Percentiles rank a stretch among this genome's conserved stretches.
Evolutionary conservation across 305 asterid genomes (phyloP).

Genomic region (Ilex paraguariensis): DNA sequence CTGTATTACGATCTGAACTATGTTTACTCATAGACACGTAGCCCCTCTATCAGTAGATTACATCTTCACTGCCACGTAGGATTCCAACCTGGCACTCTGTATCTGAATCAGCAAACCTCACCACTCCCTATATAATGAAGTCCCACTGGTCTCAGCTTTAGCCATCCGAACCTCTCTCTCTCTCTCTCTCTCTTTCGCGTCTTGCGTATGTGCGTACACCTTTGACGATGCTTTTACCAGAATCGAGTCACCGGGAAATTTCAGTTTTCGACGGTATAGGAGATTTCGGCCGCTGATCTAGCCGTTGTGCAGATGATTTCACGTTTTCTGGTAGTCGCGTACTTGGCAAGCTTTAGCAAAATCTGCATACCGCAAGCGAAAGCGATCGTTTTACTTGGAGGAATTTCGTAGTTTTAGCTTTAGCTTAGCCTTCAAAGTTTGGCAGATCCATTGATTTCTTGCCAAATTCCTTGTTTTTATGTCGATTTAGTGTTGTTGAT

Average conservation of each 20-base stretch:
- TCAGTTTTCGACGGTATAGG: slow-evolving; percentile 29
- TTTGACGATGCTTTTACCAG: neutral
- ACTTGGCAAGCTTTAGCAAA: too few relatives aligned
- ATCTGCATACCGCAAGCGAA: slow-evolving; percentile 34
- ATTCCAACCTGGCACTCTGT: slow-evolving; percentile 21
- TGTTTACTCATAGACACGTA: slow-evolving; percentile 46
- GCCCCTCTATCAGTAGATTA: neutral
- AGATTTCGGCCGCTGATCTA: slow-evolving; percentile 19
- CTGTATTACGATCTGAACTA: slow-evolving; percentile 16
- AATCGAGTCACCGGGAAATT: neutral
- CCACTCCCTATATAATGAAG: slow-evolving; percentile 12
- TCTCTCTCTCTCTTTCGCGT: slow-evolving; percentile 8
- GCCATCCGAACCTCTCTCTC: slow-evolving; percentile 13
- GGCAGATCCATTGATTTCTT: slow-evolving; percentile 14
- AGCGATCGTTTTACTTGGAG: slow-evolving; percentile 24
- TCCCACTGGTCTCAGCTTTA: slow-evolving; percentile 9
- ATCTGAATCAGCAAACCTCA: slow-evolving; percentile 34
- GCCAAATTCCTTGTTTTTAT: slow-evolving; percentile 16
- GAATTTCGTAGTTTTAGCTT: slow-evolving; percentile 43
- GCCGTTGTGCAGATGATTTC: too few relatives aligned
- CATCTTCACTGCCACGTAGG: slow-evolving; percentile 29
- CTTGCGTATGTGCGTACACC: slow-evolving; percentile 13
- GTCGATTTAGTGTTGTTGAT: neutral
- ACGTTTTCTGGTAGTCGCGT: too few relatives aligned
- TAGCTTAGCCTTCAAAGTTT: slow-evolving; percentile 30